phyloP scores from a whole-genome alignment of 106 monocot genomes.

The Platanthera zijinensis region DNA sequence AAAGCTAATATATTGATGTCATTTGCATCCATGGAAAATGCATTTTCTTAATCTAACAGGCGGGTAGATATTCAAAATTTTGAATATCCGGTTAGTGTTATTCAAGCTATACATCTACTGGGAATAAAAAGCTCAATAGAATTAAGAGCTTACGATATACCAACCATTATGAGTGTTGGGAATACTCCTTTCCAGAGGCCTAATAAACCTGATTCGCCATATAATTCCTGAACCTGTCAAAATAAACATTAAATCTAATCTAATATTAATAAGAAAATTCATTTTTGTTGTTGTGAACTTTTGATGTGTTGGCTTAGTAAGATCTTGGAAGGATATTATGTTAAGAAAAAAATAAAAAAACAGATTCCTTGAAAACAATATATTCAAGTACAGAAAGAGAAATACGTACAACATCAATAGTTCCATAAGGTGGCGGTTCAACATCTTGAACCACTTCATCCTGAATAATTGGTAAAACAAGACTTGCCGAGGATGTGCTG shows the following conservation, averaged over 20 bases:
- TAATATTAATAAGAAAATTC: not conserved
- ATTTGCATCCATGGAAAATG: not conserved
- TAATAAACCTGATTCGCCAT: conserved; percentile 73
- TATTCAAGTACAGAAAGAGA: not conserved
- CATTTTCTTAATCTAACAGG: not conserved
- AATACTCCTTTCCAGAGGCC: conserved; percentile 99
- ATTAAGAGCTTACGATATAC: conserved; percentile 7
- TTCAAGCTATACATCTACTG: not conserved
- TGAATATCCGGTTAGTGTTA: not conserved
- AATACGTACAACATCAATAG: conserved; percentile 55
- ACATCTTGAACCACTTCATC: conserved; percentile 25
- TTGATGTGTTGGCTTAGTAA: not conserved
- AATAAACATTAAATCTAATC: conserved; percentile 1
- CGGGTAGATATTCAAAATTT: not conserved
- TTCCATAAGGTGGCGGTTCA: conserved; percentile 46
- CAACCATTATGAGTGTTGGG: conserved; percentile 91
- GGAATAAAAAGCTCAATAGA: not conserved
- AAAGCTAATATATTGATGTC: not conserved
- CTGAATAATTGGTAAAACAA: conserved; percentile 11
- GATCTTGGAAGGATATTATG: not conserved
- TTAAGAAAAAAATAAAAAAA: not conserved
- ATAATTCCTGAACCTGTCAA: conserved; percentile 74
- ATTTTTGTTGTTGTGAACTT: not conserved
- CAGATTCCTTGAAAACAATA: not conserved
- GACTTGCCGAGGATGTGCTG: conserved; percentile 13